Percentiles rank a stretch among this genome's conserved stretches.
These are phyloP conservation scores for Bremia lactucae DNA, from an alignment of 352 stramenopile species.

Conservation along the genomic window DNA sequence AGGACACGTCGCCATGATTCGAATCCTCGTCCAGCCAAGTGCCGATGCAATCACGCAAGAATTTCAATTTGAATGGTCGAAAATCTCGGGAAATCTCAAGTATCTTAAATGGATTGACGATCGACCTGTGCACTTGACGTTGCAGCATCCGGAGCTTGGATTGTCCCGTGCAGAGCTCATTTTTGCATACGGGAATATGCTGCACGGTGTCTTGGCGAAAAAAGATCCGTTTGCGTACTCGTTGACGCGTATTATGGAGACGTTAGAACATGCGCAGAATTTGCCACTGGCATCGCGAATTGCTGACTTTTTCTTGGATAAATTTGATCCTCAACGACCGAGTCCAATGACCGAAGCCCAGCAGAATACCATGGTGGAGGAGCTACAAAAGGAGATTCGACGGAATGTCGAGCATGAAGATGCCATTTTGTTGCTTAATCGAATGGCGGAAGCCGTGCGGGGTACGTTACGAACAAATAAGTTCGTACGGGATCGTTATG, in stretches of 20 bases:
- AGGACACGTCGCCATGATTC: slow-evolving; percentile 66
- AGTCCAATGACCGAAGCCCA: slow-evolving; percentile 30
- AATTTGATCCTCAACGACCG: slow-evolving; percentile 52
- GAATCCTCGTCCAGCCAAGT: slow-evolving; percentile 68
- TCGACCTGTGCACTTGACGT: slow-evolving; percentile 60
- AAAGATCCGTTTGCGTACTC: slow-evolving; percentile 91
- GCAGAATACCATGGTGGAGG: slow-evolving; percentile 32
- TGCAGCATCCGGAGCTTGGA: slow-evolving; percentile 85
- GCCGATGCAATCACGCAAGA: slow-evolving; percentile 34
- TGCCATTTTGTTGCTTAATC: slow-evolving; percentile 64
- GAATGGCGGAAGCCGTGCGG: slow-evolving; percentile 64
- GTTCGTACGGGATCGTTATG: slow-evolving; percentile 73
- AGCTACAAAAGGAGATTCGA: slow-evolving; percentile 65
- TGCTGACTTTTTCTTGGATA: slow-evolving; percentile 91
- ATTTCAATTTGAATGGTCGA: slow-evolving; percentile 65
- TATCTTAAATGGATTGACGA: slow-evolving; percentile 82
- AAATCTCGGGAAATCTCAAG: slow-evolving; percentile 84
- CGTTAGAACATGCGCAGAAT: slow-evolving; percentile 86
- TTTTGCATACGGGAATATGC: slow-evolving; percentile 90
- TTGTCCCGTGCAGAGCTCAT: slow-evolving; percentile 91
- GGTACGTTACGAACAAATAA: slow-evolving; percentile 78
- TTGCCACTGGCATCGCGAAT: slow-evolving; percentile 86
- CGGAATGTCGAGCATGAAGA: slow-evolving; percentile 65
- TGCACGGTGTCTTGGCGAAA: slow-evolving; percentile 92
- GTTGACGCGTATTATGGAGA: slow-evolving; percentile 89